Percentiles rank a stretch among this genome's conserved stretches.
These are phyloP conservation scores for Leucocoprinus sp. DNA, from an alignment of 768 basidiomycete genomes.

Conservation along the genomic window DNA sequence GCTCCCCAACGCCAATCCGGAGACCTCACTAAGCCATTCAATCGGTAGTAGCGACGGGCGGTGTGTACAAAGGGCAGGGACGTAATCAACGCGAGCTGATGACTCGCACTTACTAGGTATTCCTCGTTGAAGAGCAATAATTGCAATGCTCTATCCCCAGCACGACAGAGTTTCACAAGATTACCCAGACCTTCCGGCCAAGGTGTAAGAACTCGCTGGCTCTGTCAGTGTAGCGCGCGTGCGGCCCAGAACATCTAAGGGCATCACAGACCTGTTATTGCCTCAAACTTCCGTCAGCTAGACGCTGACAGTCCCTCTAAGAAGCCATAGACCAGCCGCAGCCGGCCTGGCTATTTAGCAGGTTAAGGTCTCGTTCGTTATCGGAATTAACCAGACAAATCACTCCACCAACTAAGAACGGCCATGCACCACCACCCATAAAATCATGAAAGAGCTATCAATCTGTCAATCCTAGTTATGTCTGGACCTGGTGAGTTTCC, in stretches of 20 bases:
- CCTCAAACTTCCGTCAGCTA: conserved; percentile 82
- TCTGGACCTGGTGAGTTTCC: conserved; percentile 77
- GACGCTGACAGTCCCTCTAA: conserved; percentile 78
- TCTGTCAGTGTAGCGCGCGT: conserved; percentile 85
- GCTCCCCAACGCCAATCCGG: conserved; percentile 67
- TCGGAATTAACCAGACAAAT: conserved; percentile 97
- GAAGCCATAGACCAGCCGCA: conserved; percentile 70
- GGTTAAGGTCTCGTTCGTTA: conserved; percentile 91
- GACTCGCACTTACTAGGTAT: conserved; percentile 84
- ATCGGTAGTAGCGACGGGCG: conserved; percentile 87
- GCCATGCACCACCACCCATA: conserved; percentile 86
- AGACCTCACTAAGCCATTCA: conserved; percentile 88
- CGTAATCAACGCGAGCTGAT: conserved; percentile 86
- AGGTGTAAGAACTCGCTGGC: conserved; percentile 85
- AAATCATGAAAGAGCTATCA: conserved; percentile 81
- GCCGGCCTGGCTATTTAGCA: conserved; percentile 83
- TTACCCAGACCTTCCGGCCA: conserved; percentile 56
- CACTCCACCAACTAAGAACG: conserved; percentile 88
- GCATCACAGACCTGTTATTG: conserved; percentile 90
- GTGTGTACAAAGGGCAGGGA: conserved; percentile 90
- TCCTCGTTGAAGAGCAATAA: conserved; percentile 90
- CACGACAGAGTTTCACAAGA: conserved; percentile 20
- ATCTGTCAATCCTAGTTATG: conserved; percentile 72
- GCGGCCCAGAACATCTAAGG: conserved; percentile 87
- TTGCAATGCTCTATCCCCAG: conserved; percentile 13